Conservation (phyloP, 1,284 basidiomycete species). For the Rhodotorula sp. region DNA sequence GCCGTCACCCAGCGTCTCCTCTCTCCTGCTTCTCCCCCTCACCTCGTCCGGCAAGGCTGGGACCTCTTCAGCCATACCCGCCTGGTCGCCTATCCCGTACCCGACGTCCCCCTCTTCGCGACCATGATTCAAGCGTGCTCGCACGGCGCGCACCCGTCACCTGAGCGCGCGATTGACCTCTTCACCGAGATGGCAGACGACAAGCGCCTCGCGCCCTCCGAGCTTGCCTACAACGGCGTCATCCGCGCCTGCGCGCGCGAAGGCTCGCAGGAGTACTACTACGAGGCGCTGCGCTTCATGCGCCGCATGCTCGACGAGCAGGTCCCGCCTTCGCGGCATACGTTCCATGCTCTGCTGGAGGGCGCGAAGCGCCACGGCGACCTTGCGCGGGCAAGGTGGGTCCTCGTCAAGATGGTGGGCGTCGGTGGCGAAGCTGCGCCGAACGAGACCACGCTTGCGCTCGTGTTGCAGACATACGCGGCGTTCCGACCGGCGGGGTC, state of each 20-base stretch:
- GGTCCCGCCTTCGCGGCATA: constrained; percentile 67
- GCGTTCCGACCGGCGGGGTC: constrained; percentile 62
- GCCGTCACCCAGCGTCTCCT: constrained; percentile 51
- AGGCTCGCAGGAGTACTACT: constrained; percentile 62
- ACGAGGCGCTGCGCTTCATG: constrained; percentile 75
- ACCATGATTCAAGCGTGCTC: constrained; percentile 88
- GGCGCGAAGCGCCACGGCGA: constrained; percentile 86
- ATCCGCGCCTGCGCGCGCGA: constrained; percentile 70
- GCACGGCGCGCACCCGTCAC: constrained; percentile 55
- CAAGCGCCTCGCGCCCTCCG: constrained; percentile 64
- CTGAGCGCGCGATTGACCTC: constrained; percentile 84
- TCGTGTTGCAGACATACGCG: constrained; percentile 86
- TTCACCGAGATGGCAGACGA: constrained; percentile 86
- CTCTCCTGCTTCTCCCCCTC: constrained; percentile 38
- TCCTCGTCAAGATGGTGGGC: constrained; percentile 74
- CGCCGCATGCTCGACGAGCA: constrained; percentile 74
- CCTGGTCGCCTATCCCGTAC: constrained; percentile 82
- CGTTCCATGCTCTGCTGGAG: constrained; percentile 81
- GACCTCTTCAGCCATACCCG: constrained; percentile 95
- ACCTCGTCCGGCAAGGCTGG: constrained; percentile 73
- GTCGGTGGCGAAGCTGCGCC: constrained; percentile 53
- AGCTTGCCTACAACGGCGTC: constrained; percentile 74
- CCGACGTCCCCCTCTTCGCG: constrained; percentile 72
- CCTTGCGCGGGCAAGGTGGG: constrained; percentile 79
- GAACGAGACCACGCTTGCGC: constrained; percentile 73